A percentile compares a stretch with the other conserved stretches of the same genome.
Conservation (phyloP, 805 yeast genomes). For the Nakazawaea anatomiae region DNA sequence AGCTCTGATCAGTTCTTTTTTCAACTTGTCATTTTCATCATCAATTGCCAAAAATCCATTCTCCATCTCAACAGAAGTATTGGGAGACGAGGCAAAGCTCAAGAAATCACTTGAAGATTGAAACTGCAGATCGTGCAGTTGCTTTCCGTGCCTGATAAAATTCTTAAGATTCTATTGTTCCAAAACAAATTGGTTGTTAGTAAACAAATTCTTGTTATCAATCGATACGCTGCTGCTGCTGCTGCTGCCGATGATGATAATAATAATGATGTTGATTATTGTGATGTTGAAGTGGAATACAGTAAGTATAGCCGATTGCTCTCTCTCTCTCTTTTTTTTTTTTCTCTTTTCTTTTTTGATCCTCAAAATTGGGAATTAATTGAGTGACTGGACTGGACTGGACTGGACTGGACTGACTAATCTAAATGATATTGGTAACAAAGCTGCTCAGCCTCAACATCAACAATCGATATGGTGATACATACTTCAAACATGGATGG, state of each 20-base stretch:
- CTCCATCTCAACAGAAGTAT: neutral
- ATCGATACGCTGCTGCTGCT: no score
- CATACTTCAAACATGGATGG: neutral
- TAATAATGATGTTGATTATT: no score
- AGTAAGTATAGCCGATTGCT: neutral
- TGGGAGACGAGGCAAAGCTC: slow-evolving; percentile 1
- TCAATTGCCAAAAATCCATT: neutral
- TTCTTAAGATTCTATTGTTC: slow-evolving; percentile 31
- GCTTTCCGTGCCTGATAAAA: slow-evolving; percentile 37
- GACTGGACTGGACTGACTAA: no score
- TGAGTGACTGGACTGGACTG: no score
- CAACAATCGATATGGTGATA: no score
- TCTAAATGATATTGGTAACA: no score
- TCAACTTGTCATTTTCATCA: neutral
- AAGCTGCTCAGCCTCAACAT: no score
- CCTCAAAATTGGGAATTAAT: no score
- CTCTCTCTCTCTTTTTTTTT: neutral
- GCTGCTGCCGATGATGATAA: no score
- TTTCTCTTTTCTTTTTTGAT: neutral
- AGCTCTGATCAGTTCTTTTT: neutral
- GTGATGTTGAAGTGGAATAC: no score
- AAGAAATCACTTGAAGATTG: slow-evolving; percentile 4
- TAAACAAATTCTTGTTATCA: neutral
- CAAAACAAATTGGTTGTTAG: neutral
- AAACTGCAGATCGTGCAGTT: slow-evolving; percentile 21